Conservation (phyloP, 2,329 filamentous ascomycete species). For the Trichophyton verrucosum region DNA sequence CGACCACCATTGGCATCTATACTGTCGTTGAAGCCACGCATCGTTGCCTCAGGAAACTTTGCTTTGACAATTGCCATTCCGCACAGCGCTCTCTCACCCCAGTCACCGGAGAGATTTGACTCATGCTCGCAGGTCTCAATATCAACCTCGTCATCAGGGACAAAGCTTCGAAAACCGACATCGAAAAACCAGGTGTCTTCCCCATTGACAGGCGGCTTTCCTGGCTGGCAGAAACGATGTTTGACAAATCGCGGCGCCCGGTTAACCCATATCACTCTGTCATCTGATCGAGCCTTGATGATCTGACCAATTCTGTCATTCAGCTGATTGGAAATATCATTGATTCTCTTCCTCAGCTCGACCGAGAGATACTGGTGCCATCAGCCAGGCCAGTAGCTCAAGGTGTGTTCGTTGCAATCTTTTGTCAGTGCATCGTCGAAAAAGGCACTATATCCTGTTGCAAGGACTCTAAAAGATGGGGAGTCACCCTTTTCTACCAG, state of each 20-base stretch:
- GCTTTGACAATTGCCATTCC: constrained; percentile 7
- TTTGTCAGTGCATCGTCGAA: constrained; percentile 15
- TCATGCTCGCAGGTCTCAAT: constrained; percentile 5
- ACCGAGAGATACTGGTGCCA: constrained; percentile 14
- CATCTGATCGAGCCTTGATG: constrained; percentile 15
- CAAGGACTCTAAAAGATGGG: constrained; percentile 17
- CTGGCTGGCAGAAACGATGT: constrained; percentile 20
- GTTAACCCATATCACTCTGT: constrained; percentile 16
- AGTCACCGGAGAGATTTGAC: constrained; percentile 6
- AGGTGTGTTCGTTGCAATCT: constrained; percentile 10
- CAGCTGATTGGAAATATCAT: constrained; percentile 15
- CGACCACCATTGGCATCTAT: neutral
- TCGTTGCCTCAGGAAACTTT: constrained; percentile 5
- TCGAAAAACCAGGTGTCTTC: constrained; percentile 21
- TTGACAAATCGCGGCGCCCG: constrained; percentile 17
- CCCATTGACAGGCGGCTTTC: constrained; percentile 9
- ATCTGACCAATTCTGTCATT: constrained; percentile 18
- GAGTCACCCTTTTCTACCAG: constrained; percentile 18
- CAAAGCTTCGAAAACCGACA: constrained; percentile 10
- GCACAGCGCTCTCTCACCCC: constrained; percentile 8
- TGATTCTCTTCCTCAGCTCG: constrained; percentile 16
- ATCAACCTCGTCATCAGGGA: constrained; percentile 5
- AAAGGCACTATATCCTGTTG: constrained; percentile 16
- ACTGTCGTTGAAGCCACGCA: neutral
- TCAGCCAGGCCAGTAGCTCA: constrained; percentile 11